Conservation (phyloP, 495 filamentous ascomycete genomes). For the Neurospora sp. region DNA sequence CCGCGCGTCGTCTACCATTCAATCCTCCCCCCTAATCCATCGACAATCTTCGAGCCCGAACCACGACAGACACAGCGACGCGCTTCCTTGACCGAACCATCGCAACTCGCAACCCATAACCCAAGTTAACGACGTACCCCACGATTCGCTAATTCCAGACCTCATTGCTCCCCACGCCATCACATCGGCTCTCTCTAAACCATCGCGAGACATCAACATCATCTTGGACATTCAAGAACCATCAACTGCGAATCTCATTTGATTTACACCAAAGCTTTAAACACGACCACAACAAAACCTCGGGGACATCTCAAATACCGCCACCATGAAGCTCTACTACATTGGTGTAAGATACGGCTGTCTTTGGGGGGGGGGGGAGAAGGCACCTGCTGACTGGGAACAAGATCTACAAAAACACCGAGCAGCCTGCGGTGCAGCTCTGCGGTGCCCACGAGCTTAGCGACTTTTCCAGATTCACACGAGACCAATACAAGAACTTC, state of each 20-base stretch:
- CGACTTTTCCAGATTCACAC: slow-evolving; percentile 73
- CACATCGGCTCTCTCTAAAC: not conserved
- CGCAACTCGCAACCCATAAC: not conserved
- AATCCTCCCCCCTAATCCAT: not conserved
- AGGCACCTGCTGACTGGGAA: slow-evolving; percentile 4
- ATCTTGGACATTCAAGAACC: not conserved
- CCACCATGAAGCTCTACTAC: slow-evolving; percentile 80
- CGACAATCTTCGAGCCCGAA: not conserved
- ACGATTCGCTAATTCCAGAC: not conserved
- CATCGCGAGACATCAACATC: not conserved
- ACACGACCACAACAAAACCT: not conserved
- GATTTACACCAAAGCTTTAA: not conserved
- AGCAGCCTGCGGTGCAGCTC: slow-evolving; percentile 69
- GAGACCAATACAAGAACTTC: slow-evolving; percentile 55
- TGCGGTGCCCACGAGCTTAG: slow-evolving; percentile 69
- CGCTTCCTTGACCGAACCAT: not conserved
- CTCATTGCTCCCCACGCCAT: not conserved
- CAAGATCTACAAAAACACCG: slow-evolving; percentile 21
- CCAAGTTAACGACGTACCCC: not conserved
- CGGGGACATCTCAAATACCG: slow-evolving; percentile 4
- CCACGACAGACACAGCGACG: not conserved
- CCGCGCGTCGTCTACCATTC: not conserved
- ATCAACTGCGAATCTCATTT: not conserved
- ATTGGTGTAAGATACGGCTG: slow-evolving; percentile 7
- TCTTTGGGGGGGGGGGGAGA: not conserved